These are phyloP conservation scores for Colletotrichum chrysophilum DNA, from an alignment of 2,329 filamentous ascomycete genomes.

Conservation along the genomic window DNA sequence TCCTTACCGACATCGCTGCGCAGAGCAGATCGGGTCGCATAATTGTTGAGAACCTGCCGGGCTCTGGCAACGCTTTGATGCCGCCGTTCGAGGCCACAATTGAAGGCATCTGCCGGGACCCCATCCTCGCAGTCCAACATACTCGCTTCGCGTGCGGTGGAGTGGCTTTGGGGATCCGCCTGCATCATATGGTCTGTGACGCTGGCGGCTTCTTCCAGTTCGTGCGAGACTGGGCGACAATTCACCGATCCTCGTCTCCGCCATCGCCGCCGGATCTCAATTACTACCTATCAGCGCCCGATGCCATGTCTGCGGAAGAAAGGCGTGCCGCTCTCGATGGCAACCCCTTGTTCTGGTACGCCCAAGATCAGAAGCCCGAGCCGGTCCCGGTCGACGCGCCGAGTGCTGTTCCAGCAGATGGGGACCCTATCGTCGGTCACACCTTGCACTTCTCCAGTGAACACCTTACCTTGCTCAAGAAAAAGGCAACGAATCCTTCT, in stretches of 20 bases:
- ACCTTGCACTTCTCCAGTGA: not conserved
- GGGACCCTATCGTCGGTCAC: not conserved
- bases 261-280: not conserved
- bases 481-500: not conserved
- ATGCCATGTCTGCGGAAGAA: not conserved
- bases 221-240: not conserved
- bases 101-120: not conserved
- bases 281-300: not conserved
- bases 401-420: no score
- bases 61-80: not conserved
- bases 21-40: not conserved
- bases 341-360: not conserved
- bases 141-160: not conserved
- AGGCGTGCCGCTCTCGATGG: not conserved
- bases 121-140: not conserved
- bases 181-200: not conserved
- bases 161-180: not conserved
- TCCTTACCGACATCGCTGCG: not conserved
- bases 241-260: not conserved
- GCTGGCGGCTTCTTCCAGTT: not conserved
- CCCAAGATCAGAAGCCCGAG: fast-evolving
- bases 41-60: not conserved
- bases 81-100: not conserved
- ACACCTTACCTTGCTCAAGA: fast-evolving
- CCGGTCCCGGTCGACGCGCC: not conserved